Evolutionary conservation across 106 monocot species (phyloP).

Genomic region (Acorus gramineus): DNA sequence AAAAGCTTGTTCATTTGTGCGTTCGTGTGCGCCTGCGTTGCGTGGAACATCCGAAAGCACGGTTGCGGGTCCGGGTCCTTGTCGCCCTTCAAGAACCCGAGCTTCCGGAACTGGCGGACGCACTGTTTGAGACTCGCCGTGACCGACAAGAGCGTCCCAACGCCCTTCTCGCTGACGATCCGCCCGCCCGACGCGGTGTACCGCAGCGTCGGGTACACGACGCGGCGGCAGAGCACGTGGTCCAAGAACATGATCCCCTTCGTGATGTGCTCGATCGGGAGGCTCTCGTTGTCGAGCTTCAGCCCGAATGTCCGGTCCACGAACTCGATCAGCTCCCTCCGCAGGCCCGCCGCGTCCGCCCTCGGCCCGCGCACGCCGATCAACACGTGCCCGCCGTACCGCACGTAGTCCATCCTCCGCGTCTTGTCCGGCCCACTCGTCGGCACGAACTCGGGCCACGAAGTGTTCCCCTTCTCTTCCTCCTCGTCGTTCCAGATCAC

Average conservation of each 20-base stretch:
- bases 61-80: slow-evolving; percentile 95
- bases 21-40: slow-evolving; percentile 93
- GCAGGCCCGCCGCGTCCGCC: slow-evolving; percentile 80
- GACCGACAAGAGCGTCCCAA: slow-evolving; percentile 84
- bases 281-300: slow-evolving; percentile 79
- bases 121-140: slow-evolving; percentile 93
- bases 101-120: slow-evolving; percentile 75
- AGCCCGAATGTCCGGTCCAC: slow-evolving; percentile 66
- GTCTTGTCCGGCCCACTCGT: slow-evolving; percentile 98
- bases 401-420: slow-evolving; percentile 78
- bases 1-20: slow-evolving; percentile 97
- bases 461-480: slow-evolving; percentile 78
- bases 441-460: slow-evolving; percentile 99
- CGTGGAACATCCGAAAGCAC: slow-evolving; percentile 97
- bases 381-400: slow-evolving; percentile 84
- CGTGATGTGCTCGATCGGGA: slow-evolving; percentile 92
- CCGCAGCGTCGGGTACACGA: slow-evolving; percentile 86
- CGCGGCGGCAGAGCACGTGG: slow-evolving; percentile 82
- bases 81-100: slow-evolving; percentile 88
- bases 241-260: slow-evolving; percentile 98
- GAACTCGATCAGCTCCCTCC: slow-evolving; percentile 79
- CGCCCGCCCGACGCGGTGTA: slow-evolving; percentile 93
- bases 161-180: slow-evolving; percentile 98
- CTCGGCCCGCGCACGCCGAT: slow-evolving; percentile 80
- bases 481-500: slow-evolving; percentile 49